These are phyloP conservation scores for Hymenoscyphus linearis DNA, from an alignment of 2,329 filamentous ascomycete species.

Conservation along the genomic window DNA sequence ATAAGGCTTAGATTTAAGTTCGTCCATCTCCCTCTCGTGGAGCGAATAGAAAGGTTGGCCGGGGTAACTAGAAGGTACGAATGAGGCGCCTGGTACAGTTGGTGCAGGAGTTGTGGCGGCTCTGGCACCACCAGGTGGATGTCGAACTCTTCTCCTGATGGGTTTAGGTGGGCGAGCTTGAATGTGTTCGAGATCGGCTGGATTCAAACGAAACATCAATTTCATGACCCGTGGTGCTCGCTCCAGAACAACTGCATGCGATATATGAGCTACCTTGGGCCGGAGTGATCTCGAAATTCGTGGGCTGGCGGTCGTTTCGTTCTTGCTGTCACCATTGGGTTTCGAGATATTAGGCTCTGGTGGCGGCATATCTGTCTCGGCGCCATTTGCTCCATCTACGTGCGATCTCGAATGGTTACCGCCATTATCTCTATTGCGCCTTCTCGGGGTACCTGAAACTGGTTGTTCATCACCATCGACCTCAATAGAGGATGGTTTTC, in stretches of 20 bases:
- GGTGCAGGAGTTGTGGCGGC: slow-evolving; percentile 13
- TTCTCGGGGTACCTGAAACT: slow-evolving; percentile 41
- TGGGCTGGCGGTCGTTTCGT: slow-evolving; percentile 29
- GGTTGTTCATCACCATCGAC: slow-evolving; percentile 52
- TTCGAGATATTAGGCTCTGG: background rate
- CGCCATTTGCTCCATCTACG: background rate
- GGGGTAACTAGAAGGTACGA: slow-evolving; percentile 41
- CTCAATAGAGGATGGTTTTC: slow-evolving; percentile 71
- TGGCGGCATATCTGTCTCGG: background rate
- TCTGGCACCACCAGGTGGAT: slow-evolving; percentile 36
- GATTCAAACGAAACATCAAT: slow-evolving; percentile 53
- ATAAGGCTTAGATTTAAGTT: slow-evolving; percentile 88
- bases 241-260: slow-evolving; percentile 36
- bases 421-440: slow-evolving; percentile 35
- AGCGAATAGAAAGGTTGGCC: slow-evolving; percentile 82
- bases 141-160: slow-evolving; percentile 40
- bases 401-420: slow-evolving; percentile 13
- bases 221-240: slow-evolving; percentile 38
- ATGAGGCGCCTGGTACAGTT: slow-evolving; percentile 33
- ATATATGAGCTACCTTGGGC: slow-evolving; percentile 39
- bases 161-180: slow-evolving; percentile 54
- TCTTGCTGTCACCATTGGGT: slow-evolving; percentile 21
- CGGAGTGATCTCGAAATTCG: slow-evolving; percentile 54
- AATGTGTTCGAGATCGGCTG: slow-evolving; percentile 55
- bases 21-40: slow-evolving; percentile 82